A percentile compares a stretch with the other conserved stretches of the same genome.
Conservation (phyloP, 202 grass and related monocot species). For the Hordeum pubiflorum region DNA sequence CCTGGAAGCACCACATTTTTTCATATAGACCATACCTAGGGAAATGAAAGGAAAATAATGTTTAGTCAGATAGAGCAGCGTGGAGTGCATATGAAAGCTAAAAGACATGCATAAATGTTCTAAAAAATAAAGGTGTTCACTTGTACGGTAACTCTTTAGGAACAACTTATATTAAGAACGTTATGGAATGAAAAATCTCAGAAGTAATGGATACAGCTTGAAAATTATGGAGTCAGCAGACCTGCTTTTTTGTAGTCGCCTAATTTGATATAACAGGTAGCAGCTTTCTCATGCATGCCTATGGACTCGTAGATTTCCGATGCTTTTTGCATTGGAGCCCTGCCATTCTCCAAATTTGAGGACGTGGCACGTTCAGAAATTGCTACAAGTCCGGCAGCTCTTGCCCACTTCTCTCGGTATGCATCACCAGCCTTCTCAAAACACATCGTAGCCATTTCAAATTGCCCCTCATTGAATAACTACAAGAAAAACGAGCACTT, state of each 20-base stretch:
- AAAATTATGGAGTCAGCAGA: not conserved
- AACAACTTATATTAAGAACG: not conserved
- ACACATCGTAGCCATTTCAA: slow-evolving; percentile 79
- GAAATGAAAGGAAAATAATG: not conserved
- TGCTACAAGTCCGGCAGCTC: slow-evolving; percentile 66
- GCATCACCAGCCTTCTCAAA: slow-evolving; percentile 80
- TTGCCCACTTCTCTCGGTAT: slow-evolving; percentile 60
- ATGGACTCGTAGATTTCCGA: slow-evolving; percentile 73
- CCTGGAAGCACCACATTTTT: slow-evolving; percentile 57
- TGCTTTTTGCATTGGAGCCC: slow-evolving; percentile 43
- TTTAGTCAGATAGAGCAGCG: not conserved
- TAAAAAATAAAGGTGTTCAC: not conserved
- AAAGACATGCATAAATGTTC: not conserved
- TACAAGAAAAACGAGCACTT: slow-evolving; percentile 19
- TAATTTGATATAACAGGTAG: slow-evolving; percentile 68
- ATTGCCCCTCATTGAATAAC: slow-evolving; percentile 74
- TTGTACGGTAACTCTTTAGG: not conserved
- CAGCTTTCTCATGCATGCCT: slow-evolving; percentile 59
- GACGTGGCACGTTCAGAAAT: slow-evolving; percentile 46
- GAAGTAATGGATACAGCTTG: no score
- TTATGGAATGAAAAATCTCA: not conserved
- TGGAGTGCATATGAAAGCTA: not conserved
- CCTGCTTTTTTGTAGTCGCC: slow-evolving; percentile 65
- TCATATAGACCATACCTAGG: slow-evolving; percentile 58
- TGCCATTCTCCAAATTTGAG: slow-evolving; percentile 41